Evolutionary conservation across 768 basidiomycete genomes (phyloP).

Genomic region (Kwoniella newhampshirensis): DNA sequence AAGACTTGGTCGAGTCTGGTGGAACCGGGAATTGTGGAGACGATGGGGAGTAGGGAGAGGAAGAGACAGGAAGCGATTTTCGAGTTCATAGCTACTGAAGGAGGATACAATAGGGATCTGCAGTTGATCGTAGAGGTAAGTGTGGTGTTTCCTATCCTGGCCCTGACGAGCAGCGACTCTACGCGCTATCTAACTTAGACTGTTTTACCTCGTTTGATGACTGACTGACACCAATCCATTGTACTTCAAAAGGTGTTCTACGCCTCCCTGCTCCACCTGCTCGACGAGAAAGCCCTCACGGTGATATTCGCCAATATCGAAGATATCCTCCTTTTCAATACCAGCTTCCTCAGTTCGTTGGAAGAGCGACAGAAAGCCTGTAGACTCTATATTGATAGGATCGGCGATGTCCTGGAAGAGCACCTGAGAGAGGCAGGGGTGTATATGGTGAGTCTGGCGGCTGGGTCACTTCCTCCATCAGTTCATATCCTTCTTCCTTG

Average conservation of each 20-base stretch:
- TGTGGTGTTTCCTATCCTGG: too few species aligned
- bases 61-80: conserved; percentile 93
- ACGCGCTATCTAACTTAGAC: too few species aligned
- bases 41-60: conserved; percentile 73
- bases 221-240: not conserved
- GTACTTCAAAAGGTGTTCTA: conserved; percentile 76
- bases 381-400: conserved; percentile 81
- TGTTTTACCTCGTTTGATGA: too few species aligned
- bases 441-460: conserved; percentile 65
- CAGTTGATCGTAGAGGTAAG: conserved; percentile 86
- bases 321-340: conserved; percentile 84
- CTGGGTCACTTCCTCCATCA: too few species aligned
- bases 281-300: conserved; percentile 73
- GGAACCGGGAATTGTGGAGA: conserved; percentile 76
- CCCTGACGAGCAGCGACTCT: too few species aligned
- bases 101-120: conserved; percentile 82
- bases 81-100: conserved; percentile 88
- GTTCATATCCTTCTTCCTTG: too few species aligned
- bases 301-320: conserved; percentile 92
- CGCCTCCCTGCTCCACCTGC: conserved; percentile 64
- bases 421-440: conserved; percentile 75
- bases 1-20: conserved; percentile 93
- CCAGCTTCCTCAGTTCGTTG: conserved; percentile 78
- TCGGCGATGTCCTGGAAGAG: conserved; percentile 77
- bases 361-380: conserved; percentile 90